These are phyloP conservation scores for Canavalia gladiata DNA, from an alignment of 306 rosid genomes.

Conservation along the genomic window DNA sequence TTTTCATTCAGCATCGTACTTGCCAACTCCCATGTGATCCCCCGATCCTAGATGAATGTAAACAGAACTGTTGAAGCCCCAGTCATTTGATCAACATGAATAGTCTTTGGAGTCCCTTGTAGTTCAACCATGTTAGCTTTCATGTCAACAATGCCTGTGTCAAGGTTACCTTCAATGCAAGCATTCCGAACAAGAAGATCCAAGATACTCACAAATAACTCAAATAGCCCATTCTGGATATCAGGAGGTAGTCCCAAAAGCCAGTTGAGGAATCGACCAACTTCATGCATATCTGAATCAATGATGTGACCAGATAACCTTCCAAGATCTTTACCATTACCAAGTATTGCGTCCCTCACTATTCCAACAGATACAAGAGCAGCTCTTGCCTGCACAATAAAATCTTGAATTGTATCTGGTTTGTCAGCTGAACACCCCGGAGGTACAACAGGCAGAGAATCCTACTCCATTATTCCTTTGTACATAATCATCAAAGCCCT, in stretches of 20 bases:
- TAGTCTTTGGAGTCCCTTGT: constrained; percentile 93
- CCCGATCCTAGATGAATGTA: constrained; percentile 95
- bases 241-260: constrained; percentile 94
- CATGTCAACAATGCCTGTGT: constrained; percentile 94
- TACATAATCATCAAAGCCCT: constrained; percentile 87
- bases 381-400: constrained; percentile 80
- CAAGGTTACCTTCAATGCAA: constrained; percentile 95
- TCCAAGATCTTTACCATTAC: constrained; percentile 81
- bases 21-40: constrained; percentile 92
- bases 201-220: constrained; percentile 86
- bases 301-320: constrained; percentile 79
- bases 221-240: constrained; percentile 93
- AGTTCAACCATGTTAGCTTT: constrained; percentile 88
- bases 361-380: constrained; percentile 96
- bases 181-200: constrained; percentile 97
- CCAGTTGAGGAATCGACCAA: constrained; percentile 96
- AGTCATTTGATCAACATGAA: constrained; percentile 89
- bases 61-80: constrained; percentile 92
- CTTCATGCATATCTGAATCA: constrained; percentile 98
- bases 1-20: constrained; percentile 84
- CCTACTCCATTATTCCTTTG: constrained; percentile 96
- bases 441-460: constrained; percentile 86
- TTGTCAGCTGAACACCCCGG: constrained; percentile 88
- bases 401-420: constrained; percentile 78
- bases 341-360: constrained; percentile 75